Evolutionary conservation across 768 basidiomycete genomes (phyloP).

Genomic region (Kockovaella imperatae): DNA sequence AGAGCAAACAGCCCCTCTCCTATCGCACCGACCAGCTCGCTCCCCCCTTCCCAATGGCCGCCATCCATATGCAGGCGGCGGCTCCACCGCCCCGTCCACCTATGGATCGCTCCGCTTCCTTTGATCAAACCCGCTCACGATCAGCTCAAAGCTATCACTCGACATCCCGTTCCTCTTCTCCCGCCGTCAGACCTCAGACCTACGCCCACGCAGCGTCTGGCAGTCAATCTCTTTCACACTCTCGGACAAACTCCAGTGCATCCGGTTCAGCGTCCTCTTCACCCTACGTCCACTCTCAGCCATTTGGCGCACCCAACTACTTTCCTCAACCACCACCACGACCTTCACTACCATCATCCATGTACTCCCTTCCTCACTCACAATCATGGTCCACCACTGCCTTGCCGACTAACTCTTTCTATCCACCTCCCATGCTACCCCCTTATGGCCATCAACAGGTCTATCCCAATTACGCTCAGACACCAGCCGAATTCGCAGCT

Average conservation of each 20-base stretch:
- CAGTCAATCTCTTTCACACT: background rate
- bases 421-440: slow-evolving; percentile 17
- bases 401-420: slow-evolving; percentile 29
- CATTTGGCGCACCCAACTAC: slow-evolving; percentile 5
- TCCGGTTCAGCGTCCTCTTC: slow-evolving; percentile 10
- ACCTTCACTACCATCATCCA: background rate
- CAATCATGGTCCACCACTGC: slow-evolving; percentile 24
- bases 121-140: slow-evolving; percentile 26
- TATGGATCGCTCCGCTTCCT: slow-evolving; percentile 33
- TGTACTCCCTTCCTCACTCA: slow-evolving; percentile 2
- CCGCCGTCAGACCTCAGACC: slow-evolving; percentile 5
- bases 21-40: too few relatives aligned
- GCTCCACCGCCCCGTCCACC: slow-evolving; percentile 26
- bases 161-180: slow-evolving; percentile 13
- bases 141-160: slow-evolving; percentile 23
- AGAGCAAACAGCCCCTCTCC: background rate
- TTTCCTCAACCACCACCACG: slow-evolving; percentile 13
- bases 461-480: slow-evolving; percentile 30
- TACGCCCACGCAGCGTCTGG: slow-evolving; percentile 3
- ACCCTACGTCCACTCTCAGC: slow-evolving; percentile 19
- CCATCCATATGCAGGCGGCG: slow-evolving; percentile 17
- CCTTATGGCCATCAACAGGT: slow-evolving; percentile 20
- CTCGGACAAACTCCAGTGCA: slow-evolving; percentile 11
- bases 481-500: slow-evolving; percentile 34
- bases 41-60: slow-evolving; percentile 8